phyloP scores from a whole-genome alignment of 2,329 filamentous ascomycete species.

The Zasmidium angulare region DNA sequence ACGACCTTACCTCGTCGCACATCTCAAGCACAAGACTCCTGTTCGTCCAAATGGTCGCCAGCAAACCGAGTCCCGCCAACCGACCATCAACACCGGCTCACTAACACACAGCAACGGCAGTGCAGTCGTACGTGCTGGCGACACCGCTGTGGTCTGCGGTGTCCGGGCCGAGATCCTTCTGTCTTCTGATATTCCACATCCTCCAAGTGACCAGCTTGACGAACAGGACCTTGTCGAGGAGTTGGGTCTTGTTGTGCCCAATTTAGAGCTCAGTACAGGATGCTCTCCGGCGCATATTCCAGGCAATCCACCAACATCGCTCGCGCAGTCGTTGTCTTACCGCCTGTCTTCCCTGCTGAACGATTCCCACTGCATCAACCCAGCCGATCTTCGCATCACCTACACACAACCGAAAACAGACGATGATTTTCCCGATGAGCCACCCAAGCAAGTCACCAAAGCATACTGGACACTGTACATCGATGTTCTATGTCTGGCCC shows the following conservation, averaged over 20 bases:
- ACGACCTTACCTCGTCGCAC: conserved; percentile 83
- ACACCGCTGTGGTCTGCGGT: conserved; percentile 93
- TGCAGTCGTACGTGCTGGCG: conserved; percentile 81
- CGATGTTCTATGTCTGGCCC: conserved; percentile 89
- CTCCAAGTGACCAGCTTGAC: conserved; percentile 35
- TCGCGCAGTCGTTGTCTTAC: conserved; percentile 83
- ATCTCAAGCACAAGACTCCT: conserved; percentile 67
- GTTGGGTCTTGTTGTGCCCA: conserved; percentile 79
- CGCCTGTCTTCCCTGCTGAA: conserved; percentile 75
- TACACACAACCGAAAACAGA: conserved; percentile 48
- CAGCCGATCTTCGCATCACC: conserved; percentile 68
- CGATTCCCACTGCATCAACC: conserved; percentile 64
- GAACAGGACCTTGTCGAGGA: conserved; percentile 40
- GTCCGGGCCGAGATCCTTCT: conserved; percentile 82
- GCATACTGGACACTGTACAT: conserved; percentile 96
- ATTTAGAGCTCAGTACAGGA: conserved; percentile 88
- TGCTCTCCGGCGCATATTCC: conserved; percentile 84
- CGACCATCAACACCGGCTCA: conserved; percentile 78
- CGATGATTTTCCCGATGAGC: conserved; percentile 45
- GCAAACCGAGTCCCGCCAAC: conserved; percentile 66
- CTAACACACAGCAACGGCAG: conserved; percentile 88
- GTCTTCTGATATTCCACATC: conserved; percentile 70
- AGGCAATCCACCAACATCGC: conserved; percentile 73
- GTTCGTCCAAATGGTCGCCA: conserved; percentile 79
- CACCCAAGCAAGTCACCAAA: conserved; percentile 57